Evolutionary conservation across 1,284 basidiomycete genomes (phyloP).

Genomic region (Vanrija humicola): DNA sequence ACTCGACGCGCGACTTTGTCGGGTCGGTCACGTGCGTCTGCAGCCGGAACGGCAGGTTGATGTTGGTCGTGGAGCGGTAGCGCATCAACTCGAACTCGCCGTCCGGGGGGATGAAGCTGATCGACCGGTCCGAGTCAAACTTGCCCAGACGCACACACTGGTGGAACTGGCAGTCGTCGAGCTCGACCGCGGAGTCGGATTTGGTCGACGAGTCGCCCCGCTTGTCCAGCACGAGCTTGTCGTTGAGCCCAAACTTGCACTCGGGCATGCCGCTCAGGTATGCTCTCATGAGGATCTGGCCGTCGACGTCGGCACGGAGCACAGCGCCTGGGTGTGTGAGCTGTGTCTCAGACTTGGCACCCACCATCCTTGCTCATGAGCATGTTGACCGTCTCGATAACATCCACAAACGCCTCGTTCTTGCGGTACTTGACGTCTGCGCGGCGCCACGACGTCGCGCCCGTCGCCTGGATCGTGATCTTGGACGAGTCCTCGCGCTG

Average conservation of each 20-base stretch:
- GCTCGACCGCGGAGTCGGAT: slow-evolving; percentile 75
- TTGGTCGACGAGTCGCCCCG: slow-evolving; percentile 58
- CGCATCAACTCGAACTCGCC: slow-evolving; percentile 99
- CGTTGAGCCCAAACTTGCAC: slow-evolving; percentile 97
- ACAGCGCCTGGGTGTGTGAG: slow-evolving; percentile 62
- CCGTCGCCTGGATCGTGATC: slow-evolving; percentile 93
- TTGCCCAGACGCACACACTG: slow-evolving; percentile 94
- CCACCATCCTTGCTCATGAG: slow-evolving; percentile 92
- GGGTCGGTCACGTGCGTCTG: slow-evolving; percentile 91
- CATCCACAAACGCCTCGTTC: slow-evolving; percentile 97
- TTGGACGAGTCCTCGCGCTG: slow-evolving; percentile 89
- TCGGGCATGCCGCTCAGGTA: slow-evolving; percentile 94
- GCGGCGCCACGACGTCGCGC: slow-evolving; percentile 87
- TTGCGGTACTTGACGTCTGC: slow-evolving; percentile 96
- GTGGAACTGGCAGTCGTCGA: slow-evolving; percentile 98
- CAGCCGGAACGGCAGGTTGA: slow-evolving; percentile 87
- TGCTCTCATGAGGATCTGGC: slow-evolving; percentile 96
- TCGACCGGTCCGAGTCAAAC: slow-evolving; percentile 87
- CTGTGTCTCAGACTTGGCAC: slow-evolving; percentile 15
- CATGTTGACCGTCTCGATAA: slow-evolving; percentile 92
- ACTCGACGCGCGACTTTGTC: slow-evolving; percentile 85
- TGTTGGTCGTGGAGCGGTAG: slow-evolving; percentile 91
- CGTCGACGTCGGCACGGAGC: slow-evolving; percentile 95
- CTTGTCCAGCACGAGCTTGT: slow-evolving; percentile 95
- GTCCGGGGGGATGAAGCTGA: slow-evolving; percentile 96